Conservation (phyloP, 1,284 basidiomycete genomes). For the Microbotryum saponariae region DNA sequence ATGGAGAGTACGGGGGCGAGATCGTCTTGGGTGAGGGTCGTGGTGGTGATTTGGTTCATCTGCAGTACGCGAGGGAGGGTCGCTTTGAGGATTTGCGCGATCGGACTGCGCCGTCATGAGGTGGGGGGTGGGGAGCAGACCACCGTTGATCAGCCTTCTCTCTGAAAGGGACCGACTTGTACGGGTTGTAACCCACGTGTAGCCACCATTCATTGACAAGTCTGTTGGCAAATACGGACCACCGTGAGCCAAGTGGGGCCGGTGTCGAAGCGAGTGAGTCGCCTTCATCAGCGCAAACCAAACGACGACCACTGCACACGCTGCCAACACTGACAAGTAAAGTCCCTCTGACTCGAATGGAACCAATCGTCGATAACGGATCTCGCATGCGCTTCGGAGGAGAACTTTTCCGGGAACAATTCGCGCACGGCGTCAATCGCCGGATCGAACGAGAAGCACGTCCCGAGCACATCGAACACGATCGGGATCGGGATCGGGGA, state of each 20-base stretch:
- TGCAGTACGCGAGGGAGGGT: constrained; percentile 16
- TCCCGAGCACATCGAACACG: constrained; percentile 25
- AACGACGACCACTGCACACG: too few species aligned
- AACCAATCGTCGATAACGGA: constrained; percentile 25
- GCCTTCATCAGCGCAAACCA: background rate
- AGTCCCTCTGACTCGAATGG: constrained; percentile 22
- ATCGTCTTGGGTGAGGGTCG: background rate
- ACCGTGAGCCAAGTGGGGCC: background rate
- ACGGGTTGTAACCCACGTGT: constrained; percentile 2
- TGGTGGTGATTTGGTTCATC: constrained; percentile 9
- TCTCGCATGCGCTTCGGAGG: too few species aligned
- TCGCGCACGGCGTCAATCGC: background rate
- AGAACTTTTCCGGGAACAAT: too few species aligned
- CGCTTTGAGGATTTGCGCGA: constrained; percentile 15
- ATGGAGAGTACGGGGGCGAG: constrained; percentile 2
- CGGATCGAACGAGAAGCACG: constrained; percentile 16
- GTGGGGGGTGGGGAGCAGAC: background rate
- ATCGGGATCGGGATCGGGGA: constrained; percentile 11
- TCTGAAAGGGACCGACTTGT: background rate
- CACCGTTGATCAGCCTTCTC: background rate
- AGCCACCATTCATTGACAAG: constrained; percentile 20
- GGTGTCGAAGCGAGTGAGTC: background rate
- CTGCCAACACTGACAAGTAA: constrained; percentile 12
- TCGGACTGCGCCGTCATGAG: constrained; percentile 10
- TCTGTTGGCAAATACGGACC: constrained; percentile 1